These are phyloP conservation scores for Marsdenia floribunda DNA, from an alignment of 257 asterid genomes.

Conservation along the genomic window DNA sequence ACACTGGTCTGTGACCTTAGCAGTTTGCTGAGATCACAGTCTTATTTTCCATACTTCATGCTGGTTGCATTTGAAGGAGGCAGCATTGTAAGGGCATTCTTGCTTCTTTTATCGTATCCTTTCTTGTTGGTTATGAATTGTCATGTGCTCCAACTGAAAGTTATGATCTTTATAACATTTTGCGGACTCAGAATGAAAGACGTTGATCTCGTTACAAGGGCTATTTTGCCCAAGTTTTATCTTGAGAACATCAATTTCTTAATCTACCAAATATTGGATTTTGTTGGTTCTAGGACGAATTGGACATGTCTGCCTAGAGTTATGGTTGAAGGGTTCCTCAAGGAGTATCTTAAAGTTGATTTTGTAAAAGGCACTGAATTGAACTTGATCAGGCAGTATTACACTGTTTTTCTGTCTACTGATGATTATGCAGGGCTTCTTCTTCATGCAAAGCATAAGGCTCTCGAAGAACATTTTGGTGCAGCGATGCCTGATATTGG, in stretches of 20 bases:
- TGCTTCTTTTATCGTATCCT: constrained; percentile 60
- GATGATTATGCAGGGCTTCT: constrained; percentile 28
- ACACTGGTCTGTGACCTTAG: constrained; percentile 61
- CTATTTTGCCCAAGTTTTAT: constrained; percentile 82
- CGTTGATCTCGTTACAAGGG: constrained; percentile 55
- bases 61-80: constrained; percentile 93
- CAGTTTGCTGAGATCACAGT: constrained; percentile 40
- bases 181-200: constrained; percentile 59
- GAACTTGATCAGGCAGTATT: constrained; percentile 45
- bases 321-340: constrained; percentile 75
- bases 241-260: constrained; percentile 52
- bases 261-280: constrained; percentile 42
- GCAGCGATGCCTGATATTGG: no score
- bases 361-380: constrained; percentile 67
- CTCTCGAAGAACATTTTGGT: background rate
- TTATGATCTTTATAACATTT: constrained; percentile 72
- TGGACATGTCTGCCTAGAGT: constrained; percentile 68
- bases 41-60: constrained; percentile 92
- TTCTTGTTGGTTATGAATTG: constrained; percentile 19
- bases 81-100: constrained; percentile 56
- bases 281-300: constrained; percentile 42
- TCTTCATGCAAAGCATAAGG: no score
- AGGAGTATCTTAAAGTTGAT: constrained; percentile 61
- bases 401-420: constrained; percentile 48
- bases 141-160: constrained; percentile 26